Conservation (phyloP, 1,284 basidiomycete species). For the Ceratobasidium sp. region DNA sequence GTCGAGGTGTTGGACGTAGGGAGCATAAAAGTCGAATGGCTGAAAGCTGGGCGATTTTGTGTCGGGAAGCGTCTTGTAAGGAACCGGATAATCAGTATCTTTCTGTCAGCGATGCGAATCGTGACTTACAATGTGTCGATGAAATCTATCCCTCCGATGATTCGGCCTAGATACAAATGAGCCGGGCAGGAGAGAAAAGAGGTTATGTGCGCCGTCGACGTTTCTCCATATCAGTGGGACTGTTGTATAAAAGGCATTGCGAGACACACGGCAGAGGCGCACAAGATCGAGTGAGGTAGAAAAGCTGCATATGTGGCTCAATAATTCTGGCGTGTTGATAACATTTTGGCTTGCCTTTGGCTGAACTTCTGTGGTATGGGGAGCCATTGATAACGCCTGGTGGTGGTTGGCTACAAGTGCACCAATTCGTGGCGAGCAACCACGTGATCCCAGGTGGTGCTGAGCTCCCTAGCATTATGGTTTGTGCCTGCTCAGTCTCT, state of each 20-base stretch:
- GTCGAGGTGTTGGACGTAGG: background rate
- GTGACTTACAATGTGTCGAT: background rate
- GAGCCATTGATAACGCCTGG: too few species aligned
- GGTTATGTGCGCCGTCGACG: background rate
- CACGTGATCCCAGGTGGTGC: background rate
- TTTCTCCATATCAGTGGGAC: constrained; percentile 2
- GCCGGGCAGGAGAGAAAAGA: constrained; percentile 8
- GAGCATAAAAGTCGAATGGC: constrained; percentile 1
- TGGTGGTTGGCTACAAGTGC: background rate
- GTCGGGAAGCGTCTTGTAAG: background rate
- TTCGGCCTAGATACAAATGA: background rate
- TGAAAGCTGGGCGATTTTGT: background rate
- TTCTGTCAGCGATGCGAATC: background rate
- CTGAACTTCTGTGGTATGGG: background rate
- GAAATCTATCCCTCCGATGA: background rate
- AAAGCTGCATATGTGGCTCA: constrained; percentile 1
- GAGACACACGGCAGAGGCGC: background rate
- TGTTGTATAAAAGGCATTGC: background rate
- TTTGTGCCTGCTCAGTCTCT: too few species aligned
- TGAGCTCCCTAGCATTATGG: background rate
- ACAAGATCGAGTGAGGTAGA: background rate
- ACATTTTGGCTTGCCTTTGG: background rate
- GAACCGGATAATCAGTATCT: background rate
- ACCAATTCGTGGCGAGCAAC: too few species aligned
- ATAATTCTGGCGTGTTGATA: background rate